These are phyloP conservation scores for Paramecium sexaurelia DNA, from an alignment of 73 alveolate species.

Conservation along the genomic window DNA sequence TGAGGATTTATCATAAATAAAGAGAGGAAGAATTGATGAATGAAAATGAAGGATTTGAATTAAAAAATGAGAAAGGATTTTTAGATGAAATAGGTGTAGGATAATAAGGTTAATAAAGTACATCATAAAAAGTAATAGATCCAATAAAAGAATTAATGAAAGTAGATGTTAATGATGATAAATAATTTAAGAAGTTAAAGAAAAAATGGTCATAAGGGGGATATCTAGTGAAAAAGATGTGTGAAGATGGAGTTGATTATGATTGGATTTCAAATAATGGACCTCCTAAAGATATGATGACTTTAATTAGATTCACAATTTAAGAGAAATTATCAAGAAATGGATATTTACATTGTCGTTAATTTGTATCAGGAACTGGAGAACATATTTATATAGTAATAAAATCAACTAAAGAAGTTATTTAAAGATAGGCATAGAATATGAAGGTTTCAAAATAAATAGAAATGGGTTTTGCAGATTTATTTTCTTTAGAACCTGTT, in stretches of 20 bases:
- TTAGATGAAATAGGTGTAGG: slow-evolving; percentile 27
- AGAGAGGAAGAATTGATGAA: neutral
- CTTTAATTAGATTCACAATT: slow-evolving; percentile 60
- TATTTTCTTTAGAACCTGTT: slow-evolving; percentile 58
- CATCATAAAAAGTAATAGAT: neutral
- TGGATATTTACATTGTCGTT: slow-evolving; percentile 52
- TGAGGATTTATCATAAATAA: slow-evolving; percentile 11
- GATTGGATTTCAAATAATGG: slow-evolving; percentile 61
- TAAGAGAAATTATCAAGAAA: slow-evolving; percentile 37
- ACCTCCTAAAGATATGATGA: slow-evolving; percentile 57
- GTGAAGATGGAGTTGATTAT: slow-evolving; percentile 35
- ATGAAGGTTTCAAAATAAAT: slow-evolving; percentile 43
- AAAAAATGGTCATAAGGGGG: slow-evolving; percentile 58
- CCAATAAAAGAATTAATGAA: slow-evolving; percentile 40
- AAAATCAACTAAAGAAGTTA: slow-evolving; percentile 41
- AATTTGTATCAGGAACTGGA: slow-evolving; percentile 52
- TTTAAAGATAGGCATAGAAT: slow-evolving; percentile 32
- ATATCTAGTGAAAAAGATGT: neutral
- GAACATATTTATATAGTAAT: slow-evolving; percentile 59
- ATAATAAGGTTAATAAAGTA: neutral
- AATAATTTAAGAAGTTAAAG: slow-evolving; percentile 12
- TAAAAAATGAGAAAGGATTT: neutral
- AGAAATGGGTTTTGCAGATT: slow-evolving; percentile 65
- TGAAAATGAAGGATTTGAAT: neutral
- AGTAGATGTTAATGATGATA: neutral